phyloP scores from a whole-genome alignment of 768 basidiomycete genomes.

The Lactarius akahatsu region DNA sequence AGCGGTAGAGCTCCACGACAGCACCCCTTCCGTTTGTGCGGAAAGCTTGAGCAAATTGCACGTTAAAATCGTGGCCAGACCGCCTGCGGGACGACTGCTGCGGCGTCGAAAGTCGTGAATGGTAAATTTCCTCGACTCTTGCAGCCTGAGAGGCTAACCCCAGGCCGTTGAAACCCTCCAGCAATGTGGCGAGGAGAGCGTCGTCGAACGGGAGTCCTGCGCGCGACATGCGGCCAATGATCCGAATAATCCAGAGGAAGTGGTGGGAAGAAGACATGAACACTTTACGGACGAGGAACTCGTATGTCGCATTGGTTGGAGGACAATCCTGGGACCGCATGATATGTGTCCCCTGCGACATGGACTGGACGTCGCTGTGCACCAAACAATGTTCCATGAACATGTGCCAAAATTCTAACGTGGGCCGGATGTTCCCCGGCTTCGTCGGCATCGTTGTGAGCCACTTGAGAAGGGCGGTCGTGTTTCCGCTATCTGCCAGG shows the following conservation, averaged over 20 bases:
- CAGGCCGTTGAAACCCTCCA: conserved; percentile 27
- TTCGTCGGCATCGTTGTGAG: conserved; percentile 52
- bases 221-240: conserved; percentile 22
- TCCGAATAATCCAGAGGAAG: conserved; percentile 20
- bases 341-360: conserved; percentile 18
- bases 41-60: conserved; percentile 18
- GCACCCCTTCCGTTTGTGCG: conserved; percentile 5
- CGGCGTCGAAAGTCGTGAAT: conserved; percentile 3
- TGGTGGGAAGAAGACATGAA: conserved; percentile 33
- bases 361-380: conserved; percentile 13
- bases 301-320: conserved; percentile 49
- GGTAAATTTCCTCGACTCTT: conserved; percentile 26
- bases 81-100: neutral
- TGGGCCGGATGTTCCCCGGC: conserved; percentile 47
- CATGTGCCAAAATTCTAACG: conserved; percentile 53
- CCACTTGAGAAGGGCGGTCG: conserved; percentile 49
- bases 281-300: conserved; percentile 48
- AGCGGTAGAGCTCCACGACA: conserved; percentile 10
- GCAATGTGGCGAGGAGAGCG: conserved; percentile 22
- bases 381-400: conserved; percentile 45
- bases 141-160: conserved; percentile 22
- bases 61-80: conserved; percentile 15
- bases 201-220: conserved; percentile 28
- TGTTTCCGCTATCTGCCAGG: conserved; percentile 46
- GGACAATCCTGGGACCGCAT: conserved; percentile 43